Evolutionary conservation across 23 red algal species (phyloP).

Genomic region (Rhodosorus marinus): DNA sequence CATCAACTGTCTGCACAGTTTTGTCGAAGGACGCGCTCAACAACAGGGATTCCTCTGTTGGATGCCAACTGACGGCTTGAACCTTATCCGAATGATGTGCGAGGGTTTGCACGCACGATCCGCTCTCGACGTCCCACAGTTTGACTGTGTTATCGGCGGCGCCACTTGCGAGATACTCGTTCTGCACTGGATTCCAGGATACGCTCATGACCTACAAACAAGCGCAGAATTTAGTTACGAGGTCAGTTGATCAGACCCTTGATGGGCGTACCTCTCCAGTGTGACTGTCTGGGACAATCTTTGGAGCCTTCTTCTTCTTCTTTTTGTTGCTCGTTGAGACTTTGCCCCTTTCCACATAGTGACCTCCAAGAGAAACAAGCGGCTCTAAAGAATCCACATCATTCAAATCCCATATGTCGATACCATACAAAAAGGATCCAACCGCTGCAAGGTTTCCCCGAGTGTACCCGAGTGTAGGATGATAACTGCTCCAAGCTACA

Average conservation of each 20-base stretch:
- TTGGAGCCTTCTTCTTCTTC: not conserved
- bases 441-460: slow-evolving; percentile 48
- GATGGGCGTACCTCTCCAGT: slow-evolving; percentile 12
- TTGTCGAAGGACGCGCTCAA: slow-evolving; percentile 71
- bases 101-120: slow-evolving; percentile 30
- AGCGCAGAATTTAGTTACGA: slow-evolving; percentile 31
- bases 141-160: slow-evolving; percentile 58
- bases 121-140: slow-evolving; percentile 75
- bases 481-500: slow-evolving; percentile 31
- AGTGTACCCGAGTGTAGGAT: not conserved
- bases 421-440: slow-evolving; percentile 62
- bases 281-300: not conserved
- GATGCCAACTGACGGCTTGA: slow-evolving; percentile 68
- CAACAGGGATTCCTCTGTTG: slow-evolving; percentile 15
- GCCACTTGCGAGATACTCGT: slow-evolving; percentile 67
- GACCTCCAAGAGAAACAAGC: slow-evolving; percentile 42
- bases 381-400: slow-evolving; percentile 58
- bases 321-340: not conserved
- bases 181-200: slow-evolving; percentile 35
- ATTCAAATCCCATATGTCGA: slow-evolving; percentile 85
- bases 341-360: too few relatives aligned
- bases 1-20: slow-evolving; percentile 34
- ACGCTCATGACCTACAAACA: slow-evolving; percentile 47
- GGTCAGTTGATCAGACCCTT: slow-evolving; percentile 13
- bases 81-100: slow-evolving; percentile 57